phyloP scores from a whole-genome alignment of 1,139 yeast species.

The Yamadazyma buinensis region DNA sequence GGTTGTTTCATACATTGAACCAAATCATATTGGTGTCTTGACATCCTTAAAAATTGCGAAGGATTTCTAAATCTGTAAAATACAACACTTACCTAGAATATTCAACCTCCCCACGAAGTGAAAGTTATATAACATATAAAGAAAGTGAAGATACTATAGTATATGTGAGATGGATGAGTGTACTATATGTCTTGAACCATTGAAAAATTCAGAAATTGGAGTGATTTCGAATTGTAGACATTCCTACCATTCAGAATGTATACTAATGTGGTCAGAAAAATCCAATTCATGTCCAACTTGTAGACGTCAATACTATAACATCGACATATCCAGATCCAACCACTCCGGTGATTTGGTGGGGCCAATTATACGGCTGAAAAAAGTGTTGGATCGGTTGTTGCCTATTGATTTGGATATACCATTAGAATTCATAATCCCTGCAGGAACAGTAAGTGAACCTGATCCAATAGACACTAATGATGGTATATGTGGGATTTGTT shows the following conservation, averaged over 20 bases:
- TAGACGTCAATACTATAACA: conserved; percentile 31
- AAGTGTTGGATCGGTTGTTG: conserved; percentile 30
- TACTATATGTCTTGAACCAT: conserved; percentile 46
- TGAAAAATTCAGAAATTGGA: conserved; percentile 27
- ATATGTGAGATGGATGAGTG: conserved; percentile 40
- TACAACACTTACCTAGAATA: no score
- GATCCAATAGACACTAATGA: neutral
- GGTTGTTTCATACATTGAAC: conserved; percentile 85
- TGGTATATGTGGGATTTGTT: conserved; percentile 31
- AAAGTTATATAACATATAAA: no score
- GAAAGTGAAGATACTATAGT: no score
- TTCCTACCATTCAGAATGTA: conserved; percentile 44
- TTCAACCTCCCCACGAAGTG: no score
- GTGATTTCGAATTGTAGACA: conserved; percentile 39
- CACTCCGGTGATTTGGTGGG: conserved; percentile 23
- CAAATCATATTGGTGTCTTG: conserved; percentile 86
- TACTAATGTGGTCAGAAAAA: conserved; percentile 43
- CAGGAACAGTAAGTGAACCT: conserved; percentile 1
- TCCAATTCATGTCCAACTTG: conserved; percentile 56
- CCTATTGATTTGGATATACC: conserved; percentile 44
- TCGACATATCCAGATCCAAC: no score
- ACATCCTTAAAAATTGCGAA: no score
- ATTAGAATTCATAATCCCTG: conserved; percentile 23
- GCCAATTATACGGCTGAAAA: no score
- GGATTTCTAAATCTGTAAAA: no score